phyloP scores from a whole-genome alignment of 2,329 filamentous ascomycete species.

The Fusarium lyarnte region DNA sequence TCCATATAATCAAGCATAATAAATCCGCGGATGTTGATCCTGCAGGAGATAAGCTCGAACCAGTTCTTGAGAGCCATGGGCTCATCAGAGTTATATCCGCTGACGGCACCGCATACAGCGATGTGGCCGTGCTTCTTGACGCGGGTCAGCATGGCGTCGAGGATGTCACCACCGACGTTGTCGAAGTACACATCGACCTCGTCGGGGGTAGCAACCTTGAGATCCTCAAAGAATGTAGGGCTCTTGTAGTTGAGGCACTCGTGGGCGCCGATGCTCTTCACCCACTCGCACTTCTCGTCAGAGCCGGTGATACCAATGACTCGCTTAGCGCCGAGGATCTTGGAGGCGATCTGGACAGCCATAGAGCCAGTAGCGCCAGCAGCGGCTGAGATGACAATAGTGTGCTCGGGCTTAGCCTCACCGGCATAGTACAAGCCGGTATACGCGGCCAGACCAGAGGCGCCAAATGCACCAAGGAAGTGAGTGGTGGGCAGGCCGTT shows the following conservation, averaged over 20 bases:
- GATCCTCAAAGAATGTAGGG: conserved; percentile 41
- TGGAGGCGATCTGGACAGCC: conserved; percentile 44
- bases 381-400: conserved; percentile 44
- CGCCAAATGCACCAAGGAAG: conserved; percentile 45
- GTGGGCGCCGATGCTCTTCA: conserved; percentile 41
- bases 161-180: conserved; percentile 43
- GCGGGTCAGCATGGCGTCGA: conserved; percentile 43
- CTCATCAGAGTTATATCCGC: conserved; percentile 42
- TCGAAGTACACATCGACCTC: conserved; percentile 46
- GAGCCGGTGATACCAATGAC: conserved; percentile 44
- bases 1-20: conserved; percentile 46
- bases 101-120: conserved; percentile 43
- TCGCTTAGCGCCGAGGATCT: conserved; percentile 43
- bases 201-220: conserved; percentile 41
- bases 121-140: conserved; percentile 42
- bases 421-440: conserved; percentile 39
- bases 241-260: conserved; percentile 46
- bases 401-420: conserved; percentile 42
- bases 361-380: conserved; percentile 45
- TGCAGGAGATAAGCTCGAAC: conserved; percentile 43
- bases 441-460: conserved; percentile 42
- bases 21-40: conserved; percentile 41
- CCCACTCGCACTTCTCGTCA: conserved; percentile 45
- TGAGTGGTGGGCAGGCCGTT: conserved; percentile 38
- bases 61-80: conserved; percentile 43